Percentiles rank a stretch among this genome's conserved stretches.
Conservation (phyloP, 306 rosid genomes). For the Glycine latifolia region DNA sequence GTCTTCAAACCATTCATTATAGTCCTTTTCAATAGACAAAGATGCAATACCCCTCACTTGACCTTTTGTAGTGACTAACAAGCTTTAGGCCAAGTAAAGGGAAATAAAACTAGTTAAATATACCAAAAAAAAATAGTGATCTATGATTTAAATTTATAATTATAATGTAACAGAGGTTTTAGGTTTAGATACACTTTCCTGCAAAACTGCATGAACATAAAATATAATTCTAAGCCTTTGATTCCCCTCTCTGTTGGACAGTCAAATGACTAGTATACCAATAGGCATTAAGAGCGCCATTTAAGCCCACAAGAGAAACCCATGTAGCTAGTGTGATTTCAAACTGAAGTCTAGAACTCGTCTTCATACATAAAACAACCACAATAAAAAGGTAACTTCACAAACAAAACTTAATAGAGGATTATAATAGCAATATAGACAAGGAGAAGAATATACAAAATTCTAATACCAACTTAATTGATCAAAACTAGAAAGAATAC, state of each 20-base stretch:
- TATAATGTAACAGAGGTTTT: constrained; percentile 17
- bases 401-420: background rate
- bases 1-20: constrained; percentile 60
- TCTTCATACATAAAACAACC: constrained; percentile 45
- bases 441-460: background rate
- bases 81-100: constrained; percentile 41
- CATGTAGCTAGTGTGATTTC: constrained; percentile 66
- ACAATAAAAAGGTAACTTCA: constrained; percentile 20
- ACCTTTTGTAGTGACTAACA: constrained; percentile 34
- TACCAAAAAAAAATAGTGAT: background rate
- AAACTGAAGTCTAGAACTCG: constrained; percentile 55
- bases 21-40: constrained; percentile 25
- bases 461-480: background rate
- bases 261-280: constrained; percentile 71
- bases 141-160: background rate
- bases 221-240: constrained; percentile 64
- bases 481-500: background rate
- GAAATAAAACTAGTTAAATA: background rate
- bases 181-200: constrained; percentile 58
- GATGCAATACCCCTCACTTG: constrained; percentile 13
- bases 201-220: constrained; percentile 70
- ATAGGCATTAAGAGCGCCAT: constrained; percentile 85
- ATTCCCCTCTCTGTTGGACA: constrained; percentile 65
- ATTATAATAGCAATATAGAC: constrained; percentile 1
- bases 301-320: constrained; percentile 84